Evolutionary conservation across 208 protist species (phyloP).

Genomic region (Crithidia thermophila): DNA sequence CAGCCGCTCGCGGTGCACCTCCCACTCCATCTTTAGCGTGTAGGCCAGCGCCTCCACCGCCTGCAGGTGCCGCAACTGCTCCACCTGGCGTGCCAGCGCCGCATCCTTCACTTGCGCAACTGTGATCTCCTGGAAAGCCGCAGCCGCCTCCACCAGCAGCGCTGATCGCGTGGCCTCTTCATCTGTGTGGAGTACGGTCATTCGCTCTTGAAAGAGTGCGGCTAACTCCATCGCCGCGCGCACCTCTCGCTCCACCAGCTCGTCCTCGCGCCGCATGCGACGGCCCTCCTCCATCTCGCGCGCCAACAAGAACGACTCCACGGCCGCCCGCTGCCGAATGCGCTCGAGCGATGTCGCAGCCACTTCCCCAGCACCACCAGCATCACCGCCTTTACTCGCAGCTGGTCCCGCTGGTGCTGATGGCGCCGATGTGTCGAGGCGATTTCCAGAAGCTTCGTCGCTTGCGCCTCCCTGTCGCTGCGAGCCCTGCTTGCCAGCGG

Average conservation of each 20-base stretch:
- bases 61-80: conserved; percentile 41
- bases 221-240: conserved; percentile 30
- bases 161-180: background rate
- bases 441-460: no score
- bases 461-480: no score
- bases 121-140: conserved; percentile 29
- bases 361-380: background rate
- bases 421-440: no score
- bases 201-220: conserved; percentile 18
- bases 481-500: background rate
- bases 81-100: conserved; percentile 29
- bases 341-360: conserved; percentile 6
- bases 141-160: conserved; percentile 13
- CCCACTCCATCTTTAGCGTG: conserved; percentile 32
- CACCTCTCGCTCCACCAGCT: conserved; percentile 28
- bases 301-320: conserved; percentile 36
- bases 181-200: conserved; percentile 20
- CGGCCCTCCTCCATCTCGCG: conserved; percentile 35
- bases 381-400: background rate
- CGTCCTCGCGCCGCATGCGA: conserved; percentile 58
- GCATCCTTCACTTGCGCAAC: conserved; percentile 16
- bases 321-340: conserved; percentile 35
- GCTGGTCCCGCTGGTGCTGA: background rate
- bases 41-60: conserved; percentile 31
- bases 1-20: conserved; percentile 32